Percentiles rank a stretch among this genome's conserved stretches.
These are phyloP conservation scores for Aphanoascus verrucosus DNA, from an alignment of 2,329 filamentous ascomycete species.

Conservation along the genomic window DNA sequence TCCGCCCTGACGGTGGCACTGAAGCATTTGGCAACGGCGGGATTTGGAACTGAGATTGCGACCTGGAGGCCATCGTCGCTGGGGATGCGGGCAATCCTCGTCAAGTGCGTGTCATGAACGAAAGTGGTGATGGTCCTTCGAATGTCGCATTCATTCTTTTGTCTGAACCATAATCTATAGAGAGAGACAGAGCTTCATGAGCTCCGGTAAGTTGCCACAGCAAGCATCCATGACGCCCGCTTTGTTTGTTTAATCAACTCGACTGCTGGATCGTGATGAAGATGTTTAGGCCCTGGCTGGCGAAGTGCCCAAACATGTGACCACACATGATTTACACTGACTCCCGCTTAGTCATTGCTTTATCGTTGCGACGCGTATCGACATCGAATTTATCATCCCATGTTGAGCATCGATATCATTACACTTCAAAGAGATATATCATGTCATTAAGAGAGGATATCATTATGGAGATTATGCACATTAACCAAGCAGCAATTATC, in stretches of 20 bases:
- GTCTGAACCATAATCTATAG: background rate
- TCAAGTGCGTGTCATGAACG: background rate
- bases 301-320: too few species aligned
- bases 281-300: too few species aligned
- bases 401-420: too few species aligned
- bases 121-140: background rate
- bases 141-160: background rate
- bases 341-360: too few species aligned
- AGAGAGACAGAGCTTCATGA: background rate
- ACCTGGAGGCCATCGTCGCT: constrained; percentile 9
- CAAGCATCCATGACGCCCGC: background rate
- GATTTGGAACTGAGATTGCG: constrained; percentile 12
- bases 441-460: too few species aligned
- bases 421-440: too few species aligned
- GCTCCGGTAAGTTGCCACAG: background rate
- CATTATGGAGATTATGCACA: too few species aligned
- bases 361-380: too few species aligned
- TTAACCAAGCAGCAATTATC: background rate
- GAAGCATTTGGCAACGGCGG: constrained; percentile 36
- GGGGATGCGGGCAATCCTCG: background rate
- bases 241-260: background rate
- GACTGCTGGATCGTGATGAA: background rate
- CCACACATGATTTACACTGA: too few species aligned
- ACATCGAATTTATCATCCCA: too few species aligned
- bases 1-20: constrained; percentile 51